phyloP scores from a whole-genome alignment of 2,329 filamentous ascomycete species.

The Lachnellula occidentalis region DNA sequence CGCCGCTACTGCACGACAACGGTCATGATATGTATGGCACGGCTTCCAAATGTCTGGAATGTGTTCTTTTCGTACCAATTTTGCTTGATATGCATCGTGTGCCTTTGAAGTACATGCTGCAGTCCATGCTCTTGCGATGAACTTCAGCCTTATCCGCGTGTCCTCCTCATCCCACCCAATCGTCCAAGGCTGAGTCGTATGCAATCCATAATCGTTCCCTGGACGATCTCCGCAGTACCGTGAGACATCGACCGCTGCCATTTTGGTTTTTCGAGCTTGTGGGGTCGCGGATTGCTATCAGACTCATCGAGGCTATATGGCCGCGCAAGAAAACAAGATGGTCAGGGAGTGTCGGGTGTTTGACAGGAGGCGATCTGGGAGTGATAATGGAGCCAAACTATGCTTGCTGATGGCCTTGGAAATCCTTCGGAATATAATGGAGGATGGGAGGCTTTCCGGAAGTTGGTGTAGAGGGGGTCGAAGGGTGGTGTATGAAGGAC shows the following conservation, averaged over 20 bases:
- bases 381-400: neutral
- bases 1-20: conserved; percentile 30
- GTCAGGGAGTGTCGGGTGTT: neutral
- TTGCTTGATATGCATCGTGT: conserved; percentile 15
- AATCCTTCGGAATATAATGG: neutral
- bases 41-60: conserved; percentile 13
- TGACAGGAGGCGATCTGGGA: neutral
- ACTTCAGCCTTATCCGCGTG: conserved; percentile 32
- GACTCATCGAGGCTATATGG: conserved; percentile 32
- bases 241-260: conserved; percentile 41
- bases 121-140: conserved; percentile 32
- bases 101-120: conserved; percentile 19
- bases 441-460: conserved; percentile 7
- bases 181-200: conserved; percentile 37
- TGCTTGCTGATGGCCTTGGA: neutral
- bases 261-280: conserved; percentile 33
- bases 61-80: conserved; percentile 27
- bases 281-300: conserved; percentile 26
- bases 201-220: conserved; percentile 37
- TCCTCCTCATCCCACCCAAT: conserved; percentile 40
- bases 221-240: conserved; percentile 35
- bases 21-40: conserved; percentile 14
- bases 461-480: neutral
- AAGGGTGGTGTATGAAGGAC: neutral
- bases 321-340: conserved; percentile 5